These are phyloP conservation scores for Scorias spongiosa DNA, from an alignment of 2,329 filamentous ascomycete species.

Conservation along the genomic window DNA sequence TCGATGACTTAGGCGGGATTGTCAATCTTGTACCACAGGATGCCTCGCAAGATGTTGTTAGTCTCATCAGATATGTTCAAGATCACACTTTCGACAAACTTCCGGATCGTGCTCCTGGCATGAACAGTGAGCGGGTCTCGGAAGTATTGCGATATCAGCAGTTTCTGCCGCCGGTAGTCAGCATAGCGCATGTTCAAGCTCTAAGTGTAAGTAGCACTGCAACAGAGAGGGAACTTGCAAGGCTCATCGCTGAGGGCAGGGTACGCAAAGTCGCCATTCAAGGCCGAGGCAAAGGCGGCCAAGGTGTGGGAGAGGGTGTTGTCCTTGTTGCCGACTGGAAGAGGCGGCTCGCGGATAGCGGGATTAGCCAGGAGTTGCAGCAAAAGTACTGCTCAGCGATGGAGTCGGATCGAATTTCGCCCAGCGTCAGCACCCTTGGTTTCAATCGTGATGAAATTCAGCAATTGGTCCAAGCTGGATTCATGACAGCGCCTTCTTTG, in stretches of 20 bases:
- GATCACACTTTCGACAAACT: conserved; percentile 48
- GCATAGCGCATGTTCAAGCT: conserved; percentile 50
- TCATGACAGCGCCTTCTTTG: conserved; percentile 41
- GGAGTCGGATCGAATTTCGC: conserved; percentile 33
- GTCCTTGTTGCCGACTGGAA: conserved; percentile 44
- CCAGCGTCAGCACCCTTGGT: conserved; percentile 24
- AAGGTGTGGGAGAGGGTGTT: conserved; percentile 48
- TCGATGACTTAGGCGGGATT: conserved; percentile 47
- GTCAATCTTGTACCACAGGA: conserved; percentile 43
- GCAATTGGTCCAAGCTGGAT: conserved; percentile 48
- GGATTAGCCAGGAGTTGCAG: conserved; percentile 26
- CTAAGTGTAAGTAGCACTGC: conserved; percentile 46
- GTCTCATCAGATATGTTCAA: conserved; percentile 43
- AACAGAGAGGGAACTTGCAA: conserved; percentile 52
- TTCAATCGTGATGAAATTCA: conserved; percentile 37
- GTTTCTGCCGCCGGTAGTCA: conserved; percentile 48
- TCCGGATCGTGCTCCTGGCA: conserved; percentile 41
- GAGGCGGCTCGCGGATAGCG: conserved; percentile 2
- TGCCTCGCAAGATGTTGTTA: conserved; percentile 40
- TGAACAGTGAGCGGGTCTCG: conserved; percentile 48
- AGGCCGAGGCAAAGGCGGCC: conserved; percentile 40
- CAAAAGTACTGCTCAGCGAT: conserved; percentile 40
- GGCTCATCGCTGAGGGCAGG: conserved; percentile 41
- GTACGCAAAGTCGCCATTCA: conserved; percentile 50
- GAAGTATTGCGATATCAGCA: conserved; percentile 48